These are phyloP conservation scores for Ormosia semicastrata DNA, from an alignment of 306 rosid species.

Conservation along the genomic window DNA sequence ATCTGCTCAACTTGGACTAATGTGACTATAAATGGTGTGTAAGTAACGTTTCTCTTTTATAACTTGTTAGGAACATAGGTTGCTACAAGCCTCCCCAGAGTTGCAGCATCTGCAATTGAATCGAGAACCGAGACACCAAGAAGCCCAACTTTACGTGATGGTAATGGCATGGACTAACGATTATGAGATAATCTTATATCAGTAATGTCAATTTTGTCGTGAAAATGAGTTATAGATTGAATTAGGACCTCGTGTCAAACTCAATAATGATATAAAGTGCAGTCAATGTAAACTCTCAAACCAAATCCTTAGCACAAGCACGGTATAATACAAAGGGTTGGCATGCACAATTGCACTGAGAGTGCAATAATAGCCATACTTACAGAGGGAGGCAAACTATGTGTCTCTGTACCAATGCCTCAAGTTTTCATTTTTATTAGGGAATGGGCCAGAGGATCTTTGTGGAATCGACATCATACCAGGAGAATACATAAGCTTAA, in stretches of 20 bases:
- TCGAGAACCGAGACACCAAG: not conserved
- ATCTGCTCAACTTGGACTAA: too few relatives aligned
- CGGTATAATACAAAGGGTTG: conserved; percentile 50
- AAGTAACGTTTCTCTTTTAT: too few relatives aligned
- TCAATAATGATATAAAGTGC: not conserved
- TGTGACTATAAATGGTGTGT: too few relatives aligned
- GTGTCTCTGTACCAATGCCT: conserved; percentile 43
- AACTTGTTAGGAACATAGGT: too few relatives aligned
- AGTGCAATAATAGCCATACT: conserved; percentile 47
- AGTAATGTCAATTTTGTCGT: not conserved
- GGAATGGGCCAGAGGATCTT: conserved; percentile 32
- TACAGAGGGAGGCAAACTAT: conserved; percentile 45
- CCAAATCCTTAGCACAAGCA: conserved; percentile 38
- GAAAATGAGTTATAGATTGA: not conserved
- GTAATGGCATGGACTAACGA: not conserved
- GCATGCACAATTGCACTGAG: conserved; percentile 45
- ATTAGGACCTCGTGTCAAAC: not conserved
- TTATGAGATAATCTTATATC: not conserved
- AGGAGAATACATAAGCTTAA: conserved; percentile 39
- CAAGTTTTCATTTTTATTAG: conserved; percentile 34
- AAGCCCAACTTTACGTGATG: not conserved
- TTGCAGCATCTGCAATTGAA: not conserved
- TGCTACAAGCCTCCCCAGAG: not conserved
- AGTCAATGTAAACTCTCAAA: not conserved
- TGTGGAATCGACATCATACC: conserved; percentile 25